Percentiles rank a stretch among this genome's conserved stretches.
phyloP scores from a whole-genome alignment of 768 basidiomycete genomes.

The Tylopilus balloui region DNA sequence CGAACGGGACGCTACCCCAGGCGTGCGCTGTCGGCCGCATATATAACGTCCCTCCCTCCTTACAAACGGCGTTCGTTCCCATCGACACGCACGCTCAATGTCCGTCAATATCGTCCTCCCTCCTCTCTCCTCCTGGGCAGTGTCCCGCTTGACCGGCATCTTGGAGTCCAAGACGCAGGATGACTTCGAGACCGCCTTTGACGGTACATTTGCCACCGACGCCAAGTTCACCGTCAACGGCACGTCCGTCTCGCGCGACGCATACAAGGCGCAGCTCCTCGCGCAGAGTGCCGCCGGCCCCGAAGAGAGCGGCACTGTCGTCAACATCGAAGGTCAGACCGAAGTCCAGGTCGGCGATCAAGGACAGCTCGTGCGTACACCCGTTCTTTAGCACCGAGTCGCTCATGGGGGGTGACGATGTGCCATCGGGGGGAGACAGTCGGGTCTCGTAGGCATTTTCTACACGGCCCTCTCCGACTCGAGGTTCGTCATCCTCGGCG shows the following conservation, averaged over 20 bases:
- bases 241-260: slow-evolving; percentile 32
- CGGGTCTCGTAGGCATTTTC: slow-evolving; percentile 35
- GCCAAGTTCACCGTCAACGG: slow-evolving; percentile 42
- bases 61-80: background rate
- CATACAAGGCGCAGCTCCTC: slow-evolving; percentile 38
- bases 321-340: slow-evolving; percentile 26
- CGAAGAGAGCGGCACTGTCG: slow-evolving; percentile 12
- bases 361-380: slow-evolving; percentile 24
- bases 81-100: slow-evolving; percentile 15
- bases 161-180: slow-evolving; percentile 35
- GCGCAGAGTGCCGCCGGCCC: slow-evolving; percentile 23
- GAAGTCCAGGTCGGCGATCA: slow-evolving; percentile 24
- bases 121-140: slow-evolving; percentile 40
- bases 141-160: slow-evolving; percentile 36
- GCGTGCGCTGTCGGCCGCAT: background rate
- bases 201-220: slow-evolving; percentile 36
- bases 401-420: too few species aligned
- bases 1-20: background rate
- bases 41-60: slow-evolving; percentile 14
- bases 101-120: slow-evolving; percentile 34
- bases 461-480: slow-evolving; percentile 35
- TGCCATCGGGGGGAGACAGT: slow-evolving; percentile 11
- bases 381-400: too few species aligned
- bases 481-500: slow-evolving; percentile 31
- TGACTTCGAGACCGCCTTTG: slow-evolving; percentile 37